These are phyloP conservation scores for Sporisorium exsertum DNA, from an alignment of 1,284 basidiomycete genomes.

Conservation along the genomic window DNA sequence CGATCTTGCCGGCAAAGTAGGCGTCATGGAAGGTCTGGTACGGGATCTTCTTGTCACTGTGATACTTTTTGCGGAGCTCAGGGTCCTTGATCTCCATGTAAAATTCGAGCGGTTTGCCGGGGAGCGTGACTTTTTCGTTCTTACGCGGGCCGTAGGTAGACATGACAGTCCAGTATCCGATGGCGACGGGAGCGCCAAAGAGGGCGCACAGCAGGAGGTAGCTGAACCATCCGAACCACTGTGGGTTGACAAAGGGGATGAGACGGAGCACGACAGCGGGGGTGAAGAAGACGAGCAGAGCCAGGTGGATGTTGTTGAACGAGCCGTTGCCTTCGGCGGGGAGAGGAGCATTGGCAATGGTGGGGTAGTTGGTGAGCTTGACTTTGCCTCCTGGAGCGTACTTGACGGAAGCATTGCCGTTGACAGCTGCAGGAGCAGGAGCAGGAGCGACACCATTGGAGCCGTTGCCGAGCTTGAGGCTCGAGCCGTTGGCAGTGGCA, in stretches of 20 bases:
- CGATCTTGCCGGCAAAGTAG: constrained; percentile 95
- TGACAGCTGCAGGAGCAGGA: constrained; percentile 6
- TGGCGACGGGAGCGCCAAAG: constrained; percentile 80
- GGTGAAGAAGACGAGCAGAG: constrained; percentile 72
- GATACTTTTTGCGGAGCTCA: constrained; percentile 82
- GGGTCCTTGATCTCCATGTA: constrained; percentile 92
- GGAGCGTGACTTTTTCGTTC: constrained; percentile 88
- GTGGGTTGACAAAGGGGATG: constrained; percentile 66
- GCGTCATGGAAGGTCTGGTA: constrained; percentile 98
- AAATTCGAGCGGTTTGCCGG: constrained; percentile 79
- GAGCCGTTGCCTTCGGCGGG: constrained; percentile 69
- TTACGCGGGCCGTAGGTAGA: constrained; percentile 83
- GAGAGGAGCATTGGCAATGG: constrained; percentile 65
- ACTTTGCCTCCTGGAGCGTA: constrained; percentile 67
- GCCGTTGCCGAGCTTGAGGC: constrained; percentile 35
- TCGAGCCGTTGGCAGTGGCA: constrained; percentile 15
- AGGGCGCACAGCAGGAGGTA: constrained; percentile 75
- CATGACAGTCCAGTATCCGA: constrained; percentile 91
- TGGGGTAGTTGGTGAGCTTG: constrained; percentile 65
- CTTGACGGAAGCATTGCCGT: constrained; percentile 21
- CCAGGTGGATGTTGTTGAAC: constrained; percentile 76
- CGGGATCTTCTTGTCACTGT: constrained; percentile 86
- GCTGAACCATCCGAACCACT: constrained; percentile 65
- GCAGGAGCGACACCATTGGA: constrained; percentile 1
- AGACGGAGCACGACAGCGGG: constrained; percentile 66